phyloP scores from a whole-genome alignment of 169 alveolate genomes.

The Cryptosporidium ryanae region DNA sequence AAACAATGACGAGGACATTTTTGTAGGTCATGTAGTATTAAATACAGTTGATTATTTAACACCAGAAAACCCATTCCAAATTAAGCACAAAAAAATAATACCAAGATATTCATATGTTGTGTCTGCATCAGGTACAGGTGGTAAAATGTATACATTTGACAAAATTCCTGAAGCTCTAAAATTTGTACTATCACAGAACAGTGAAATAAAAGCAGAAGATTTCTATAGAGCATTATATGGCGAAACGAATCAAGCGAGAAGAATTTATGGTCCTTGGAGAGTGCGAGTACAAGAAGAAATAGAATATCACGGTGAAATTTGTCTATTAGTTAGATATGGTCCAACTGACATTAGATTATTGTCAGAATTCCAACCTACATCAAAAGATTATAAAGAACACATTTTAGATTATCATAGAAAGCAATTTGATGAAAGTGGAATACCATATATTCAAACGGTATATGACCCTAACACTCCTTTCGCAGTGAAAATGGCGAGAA shows the following conservation, averaged over 20 bases:
- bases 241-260: constrained; percentile 69
- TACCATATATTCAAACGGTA: constrained; percentile 69
- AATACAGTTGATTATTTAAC: constrained; percentile 69
- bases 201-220: constrained; percentile 65
- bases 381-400: constrained; percentile 70
- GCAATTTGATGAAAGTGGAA: constrained; percentile 74
- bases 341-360: constrained; percentile 66
- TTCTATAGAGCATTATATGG: constrained; percentile 71
- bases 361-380: constrained; percentile 72
- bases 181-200: constrained; percentile 46
- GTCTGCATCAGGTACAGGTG: constrained; percentile 73
- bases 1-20: constrained; percentile 16
- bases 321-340: constrained; percentile 67
- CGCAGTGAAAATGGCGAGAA: constrained; percentile 56
- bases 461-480: constrained; percentile 72
- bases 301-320: constrained; percentile 69
- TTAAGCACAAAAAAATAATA: constrained; percentile 47
- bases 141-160: constrained; percentile 56
- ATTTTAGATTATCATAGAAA: constrained; percentile 69
- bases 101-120: constrained; percentile 64
- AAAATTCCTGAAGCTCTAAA: constrained; percentile 59
- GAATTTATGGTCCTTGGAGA: constrained; percentile 74
- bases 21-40: constrained; percentile 66
- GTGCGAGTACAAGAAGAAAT: constrained; percentile 71
- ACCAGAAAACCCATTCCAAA: constrained; percentile 74